A percentile compares a stretch with the other conserved stretches of the same genome.
Evolutionary conservation across 352 stramenopile genomes (phyloP).

Genomic region (Phytophthora crassamura): DNA sequence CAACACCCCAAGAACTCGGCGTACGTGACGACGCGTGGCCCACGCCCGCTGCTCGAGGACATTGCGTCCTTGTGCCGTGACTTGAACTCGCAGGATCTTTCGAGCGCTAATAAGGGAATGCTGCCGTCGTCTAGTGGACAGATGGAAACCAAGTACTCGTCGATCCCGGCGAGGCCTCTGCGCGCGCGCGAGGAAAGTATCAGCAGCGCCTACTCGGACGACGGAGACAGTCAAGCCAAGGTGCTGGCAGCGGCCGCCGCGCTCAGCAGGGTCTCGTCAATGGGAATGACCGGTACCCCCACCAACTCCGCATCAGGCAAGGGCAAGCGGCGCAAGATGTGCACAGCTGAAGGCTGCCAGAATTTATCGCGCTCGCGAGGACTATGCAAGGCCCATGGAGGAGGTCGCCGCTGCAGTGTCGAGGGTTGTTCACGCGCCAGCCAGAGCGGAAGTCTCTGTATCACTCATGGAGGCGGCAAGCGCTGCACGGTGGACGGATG

Average conservation of each 20-base stretch:
- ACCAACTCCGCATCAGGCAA: constrained; percentile 36
- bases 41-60: constrained; percentile 71
- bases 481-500: constrained; percentile 84
- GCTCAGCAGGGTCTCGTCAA: constrained; percentile 40
- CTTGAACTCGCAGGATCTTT: constrained; percentile 73
- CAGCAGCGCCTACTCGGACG: constrained; percentile 36
- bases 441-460: constrained; percentile 84
- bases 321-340: constrained; percentile 84
- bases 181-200: constrained; percentile 43
- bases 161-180: constrained; percentile 26
- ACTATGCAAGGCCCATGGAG: constrained; percentile 82
- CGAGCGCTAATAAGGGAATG: constrained; percentile 33
- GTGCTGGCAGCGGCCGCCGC: constrained; percentile 34
- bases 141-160: constrained; percentile 36
- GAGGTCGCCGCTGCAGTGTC: constrained; percentile 77
- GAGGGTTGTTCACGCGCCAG: constrained; percentile 81
- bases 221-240: constrained; percentile 39
- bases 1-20: constrained; percentile 70
- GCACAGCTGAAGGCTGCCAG: constrained; percentile 73
- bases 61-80: constrained; percentile 83
- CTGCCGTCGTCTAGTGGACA: constrained; percentile 32
- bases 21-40: constrained; percentile 57
- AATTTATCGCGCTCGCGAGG: constrained; percentile 82
- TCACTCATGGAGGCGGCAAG: constrained; percentile 86
- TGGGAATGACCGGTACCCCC: constrained; percentile 21